These are phyloP conservation scores for Acmispon strigosus DNA, from an alignment of 306 rosid genomes.

Conservation along the genomic window DNA sequence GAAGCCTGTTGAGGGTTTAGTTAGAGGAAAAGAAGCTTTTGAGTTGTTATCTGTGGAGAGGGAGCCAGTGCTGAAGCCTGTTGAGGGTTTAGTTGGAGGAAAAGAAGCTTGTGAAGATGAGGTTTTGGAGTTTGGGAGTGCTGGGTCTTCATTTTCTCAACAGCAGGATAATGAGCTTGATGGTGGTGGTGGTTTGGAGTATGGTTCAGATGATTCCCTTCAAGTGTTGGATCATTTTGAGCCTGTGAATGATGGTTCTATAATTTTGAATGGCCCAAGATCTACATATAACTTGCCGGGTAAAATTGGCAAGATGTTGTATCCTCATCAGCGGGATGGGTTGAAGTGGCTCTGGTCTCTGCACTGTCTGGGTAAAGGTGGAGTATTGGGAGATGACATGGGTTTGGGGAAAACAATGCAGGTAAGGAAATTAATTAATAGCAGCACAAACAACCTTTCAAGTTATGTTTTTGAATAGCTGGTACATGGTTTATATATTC, in stretches of 20 bases:
- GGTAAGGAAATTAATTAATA: constrained; percentile 47
- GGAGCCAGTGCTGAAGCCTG: constrained; percentile 26
- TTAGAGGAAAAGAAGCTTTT: constrained; percentile 15
- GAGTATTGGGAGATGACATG: constrained; percentile 96
- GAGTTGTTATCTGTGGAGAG: constrained; percentile 64
- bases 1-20: constrained; percentile 9
- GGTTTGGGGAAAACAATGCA: constrained; percentile 98
- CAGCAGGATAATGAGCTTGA: not conserved
- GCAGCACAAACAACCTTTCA: not conserved
- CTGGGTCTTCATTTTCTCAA: constrained; percentile 51
- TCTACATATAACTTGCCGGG: constrained; percentile 54
- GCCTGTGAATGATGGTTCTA: constrained; percentile 38
- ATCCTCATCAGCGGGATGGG: constrained; percentile 84
- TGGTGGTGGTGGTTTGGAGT: not conserved
- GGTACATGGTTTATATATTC: not conserved
- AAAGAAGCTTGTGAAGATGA: constrained; percentile 28
- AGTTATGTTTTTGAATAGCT: not conserved
- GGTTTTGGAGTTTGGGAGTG: constrained; percentile 36
- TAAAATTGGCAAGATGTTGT: constrained; percentile 60
- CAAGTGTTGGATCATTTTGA: constrained; percentile 35
- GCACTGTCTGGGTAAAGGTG: constrained; percentile 84
- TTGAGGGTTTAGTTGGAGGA: constrained; percentile 13
- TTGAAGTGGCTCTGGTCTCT: constrained; percentile 88
- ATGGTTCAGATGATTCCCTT: constrained; percentile 29
- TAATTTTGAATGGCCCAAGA: constrained; percentile 40